phyloP scores from a whole-genome alignment of 495 filamentous ascomycete species.

The Penicillium diatomitis region DNA sequence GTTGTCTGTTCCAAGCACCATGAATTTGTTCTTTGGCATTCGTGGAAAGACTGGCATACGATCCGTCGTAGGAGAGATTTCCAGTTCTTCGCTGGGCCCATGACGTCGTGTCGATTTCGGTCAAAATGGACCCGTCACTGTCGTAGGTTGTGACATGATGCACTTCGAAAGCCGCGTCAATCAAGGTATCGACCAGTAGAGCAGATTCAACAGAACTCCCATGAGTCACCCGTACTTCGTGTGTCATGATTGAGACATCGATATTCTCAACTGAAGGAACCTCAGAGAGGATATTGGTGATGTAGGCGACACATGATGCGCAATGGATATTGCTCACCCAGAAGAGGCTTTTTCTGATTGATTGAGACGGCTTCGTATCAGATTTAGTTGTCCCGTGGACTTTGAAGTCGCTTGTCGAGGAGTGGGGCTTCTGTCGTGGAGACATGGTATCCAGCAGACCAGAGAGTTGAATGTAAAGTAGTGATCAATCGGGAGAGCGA shows the following conservation, averaged over 20 bases:
- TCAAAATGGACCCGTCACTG: conserved; percentile 14
- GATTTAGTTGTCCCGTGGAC: neutral
- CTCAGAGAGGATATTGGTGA: conserved; percentile 31
- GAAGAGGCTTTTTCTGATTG: conserved; percentile 25
- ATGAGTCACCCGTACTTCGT: conserved; percentile 37
- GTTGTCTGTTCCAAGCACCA: conserved; percentile 15
- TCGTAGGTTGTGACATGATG: conserved; percentile 36
- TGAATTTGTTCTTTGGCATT: conserved; percentile 17
- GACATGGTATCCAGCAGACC: conserved; percentile 6
- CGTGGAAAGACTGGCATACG: conserved; percentile 16
- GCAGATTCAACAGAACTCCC: conserved; percentile 16
- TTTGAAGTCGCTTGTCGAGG: too few relatives aligned
- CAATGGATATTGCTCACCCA: conserved; percentile 45
- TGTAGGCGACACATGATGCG: conserved; percentile 43
- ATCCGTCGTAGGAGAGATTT: conserved; percentile 15
- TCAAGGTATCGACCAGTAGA: conserved; percentile 31
- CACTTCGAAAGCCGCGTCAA: conserved; percentile 43
- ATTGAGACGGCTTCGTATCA: neutral
- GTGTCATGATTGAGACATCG: conserved; percentile 36
- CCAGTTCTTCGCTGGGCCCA: conserved; percentile 22
- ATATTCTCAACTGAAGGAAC: conserved; percentile 26
- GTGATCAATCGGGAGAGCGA: too few relatives aligned
- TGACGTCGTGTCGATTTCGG: conserved; percentile 27
- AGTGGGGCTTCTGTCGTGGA: neutral
- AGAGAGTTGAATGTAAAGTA: neutral